phyloP scores from a whole-genome alignment of 768 basidiomycete species.

The Daedaleopsis nitida region DNA sequence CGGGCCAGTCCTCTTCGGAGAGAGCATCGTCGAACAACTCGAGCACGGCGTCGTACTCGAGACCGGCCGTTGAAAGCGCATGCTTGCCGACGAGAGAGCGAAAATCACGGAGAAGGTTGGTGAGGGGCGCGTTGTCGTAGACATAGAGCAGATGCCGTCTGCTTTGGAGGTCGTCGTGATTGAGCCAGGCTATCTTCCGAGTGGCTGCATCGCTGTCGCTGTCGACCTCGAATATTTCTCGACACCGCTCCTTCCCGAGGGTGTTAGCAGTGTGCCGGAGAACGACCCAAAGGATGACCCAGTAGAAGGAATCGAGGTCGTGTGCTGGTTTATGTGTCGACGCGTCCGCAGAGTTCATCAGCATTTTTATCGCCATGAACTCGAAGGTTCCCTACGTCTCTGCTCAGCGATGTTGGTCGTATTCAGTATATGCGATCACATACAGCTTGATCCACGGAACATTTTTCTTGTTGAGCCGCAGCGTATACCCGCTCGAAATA shows the following conservation, averaged over 20 bases:
- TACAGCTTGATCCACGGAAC: no score
- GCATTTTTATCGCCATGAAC: slow-evolving; percentile 1
- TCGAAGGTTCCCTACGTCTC: slow-evolving; percentile 11
- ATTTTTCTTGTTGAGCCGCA: neutral
- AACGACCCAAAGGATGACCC: slow-evolving; percentile 13
- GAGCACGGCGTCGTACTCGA: neutral
- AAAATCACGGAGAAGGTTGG: neutral
- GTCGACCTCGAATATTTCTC: neutral
- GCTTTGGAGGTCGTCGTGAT: neutral
- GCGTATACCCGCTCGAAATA: neutral
- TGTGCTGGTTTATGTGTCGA: neutral
- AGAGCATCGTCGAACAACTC: neutral
- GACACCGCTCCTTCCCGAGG: neutral
- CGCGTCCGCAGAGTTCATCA: neutral
- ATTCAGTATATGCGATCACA: no score
- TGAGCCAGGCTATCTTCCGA: neutral
- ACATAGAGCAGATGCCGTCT: neutral
- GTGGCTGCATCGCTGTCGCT: neutral
- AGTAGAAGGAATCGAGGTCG: slow-evolving; percentile 14
- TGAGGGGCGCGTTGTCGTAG: neutral
- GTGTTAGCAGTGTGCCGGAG: slow-evolving; percentile 7
- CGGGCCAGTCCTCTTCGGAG: neutral
- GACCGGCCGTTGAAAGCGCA: neutral
- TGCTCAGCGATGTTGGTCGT: no score
- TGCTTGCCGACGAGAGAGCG: neutral